phyloP scores from a whole-genome alignment of 2,329 filamentous ascomycete species.

The Pyrenochaeta sp. region DNA sequence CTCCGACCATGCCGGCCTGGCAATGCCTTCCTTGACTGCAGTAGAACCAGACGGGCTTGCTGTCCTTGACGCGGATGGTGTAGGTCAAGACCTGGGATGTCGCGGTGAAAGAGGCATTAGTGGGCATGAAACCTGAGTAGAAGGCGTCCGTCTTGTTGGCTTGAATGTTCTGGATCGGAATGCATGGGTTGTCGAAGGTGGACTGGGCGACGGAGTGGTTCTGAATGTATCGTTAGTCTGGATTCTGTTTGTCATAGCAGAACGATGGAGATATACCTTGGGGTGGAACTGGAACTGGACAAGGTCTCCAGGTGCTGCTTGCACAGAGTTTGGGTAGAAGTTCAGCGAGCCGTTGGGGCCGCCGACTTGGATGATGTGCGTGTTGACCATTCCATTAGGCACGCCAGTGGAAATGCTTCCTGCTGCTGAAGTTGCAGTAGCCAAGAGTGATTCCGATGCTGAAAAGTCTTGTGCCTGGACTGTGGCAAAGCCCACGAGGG shows the following conservation, averaged over 20 bases:
- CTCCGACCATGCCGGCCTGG: slow-evolving; percentile 76
- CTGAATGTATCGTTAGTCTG: slow-evolving; percentile 25
- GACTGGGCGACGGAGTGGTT: slow-evolving; percentile 86
- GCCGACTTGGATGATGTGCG: slow-evolving; percentile 70
- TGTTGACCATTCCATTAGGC: slow-evolving; percentile 33
- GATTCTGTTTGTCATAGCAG: neutral
- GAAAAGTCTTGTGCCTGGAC: slow-evolving; percentile 29
- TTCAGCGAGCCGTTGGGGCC: slow-evolving; percentile 61
- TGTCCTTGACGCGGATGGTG: slow-evolving; percentile 73
- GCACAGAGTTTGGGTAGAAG: slow-evolving; percentile 72
- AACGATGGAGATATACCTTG: slow-evolving; percentile 42
- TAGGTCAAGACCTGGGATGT: slow-evolving; percentile 66
- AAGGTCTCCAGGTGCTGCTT: slow-evolving; percentile 65
- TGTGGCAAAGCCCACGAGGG: slow-evolving; percentile 38
- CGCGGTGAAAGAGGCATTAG: slow-evolving; percentile 43
- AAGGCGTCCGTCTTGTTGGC: slow-evolving; percentile 62
- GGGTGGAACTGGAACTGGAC: slow-evolving; percentile 63
- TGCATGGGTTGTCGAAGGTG: slow-evolving; percentile 74
- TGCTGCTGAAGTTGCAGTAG: slow-evolving; percentile 11
- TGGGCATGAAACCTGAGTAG: slow-evolving; percentile 71
- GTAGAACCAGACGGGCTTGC: slow-evolving; percentile 79
- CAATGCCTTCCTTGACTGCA: slow-evolving; percentile 79
- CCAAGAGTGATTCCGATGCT: slow-evolving; percentile 27
- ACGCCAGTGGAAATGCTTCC: slow-evolving; percentile 12
- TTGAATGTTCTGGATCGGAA: slow-evolving; percentile 61